Evolutionary conservation across 148 eudicot genomes (phyloP), one percentile per base, ranked within the genome.

Genomic region (Rhododendron williamsianum): DNA sequence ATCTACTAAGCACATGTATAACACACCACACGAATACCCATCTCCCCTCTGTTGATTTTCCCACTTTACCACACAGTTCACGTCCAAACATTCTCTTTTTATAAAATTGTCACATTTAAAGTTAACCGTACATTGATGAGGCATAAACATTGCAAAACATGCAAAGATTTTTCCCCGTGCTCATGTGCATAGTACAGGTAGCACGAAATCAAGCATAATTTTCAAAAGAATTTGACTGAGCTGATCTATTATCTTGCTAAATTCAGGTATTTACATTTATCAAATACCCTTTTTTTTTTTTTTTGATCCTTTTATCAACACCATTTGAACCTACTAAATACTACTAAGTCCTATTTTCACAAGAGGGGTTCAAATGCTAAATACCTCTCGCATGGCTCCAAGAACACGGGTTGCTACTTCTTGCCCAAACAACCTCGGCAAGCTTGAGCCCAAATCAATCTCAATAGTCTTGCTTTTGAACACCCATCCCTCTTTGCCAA

Each of bases 361-460:
- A 27, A 35, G 65, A 60, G 63, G 76, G 7, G 13, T 19, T 80
- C 86, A 88, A 15, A 45, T 27, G 48, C 69, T 27, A 36, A 83
- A 92, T 63, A 85, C 84, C 77, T 83, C 90, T 72, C 81, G 85
- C 27, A 97, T 65, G 45, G 72, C 94, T 85, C 36, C 89, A 65
- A 94, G 21, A 9, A 97, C 87, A 11, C 93, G 85, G 78, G 86
- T 91, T 38, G 98, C 93, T 2, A 84, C 93, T 84, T 93, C 96
- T 84, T 90, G 88, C 33, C 97, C 98, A 86, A 97, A 97, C 90
- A 95, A 81, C 89, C 92, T 90, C 4, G 99, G 99, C 84, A 95
- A 87, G 69, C 81, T 92, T 36, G 92, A 82, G 3, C 90, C 95
- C 41, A 97, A 89, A 92, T 97, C 99, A 36, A 93, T 92, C 90